Percentiles rank a stretch among this genome's conserved stretches.
Evolutionary conservation across 441 rosid genomes (phyloP).

Genomic region (Brassica hybrid): DNA sequence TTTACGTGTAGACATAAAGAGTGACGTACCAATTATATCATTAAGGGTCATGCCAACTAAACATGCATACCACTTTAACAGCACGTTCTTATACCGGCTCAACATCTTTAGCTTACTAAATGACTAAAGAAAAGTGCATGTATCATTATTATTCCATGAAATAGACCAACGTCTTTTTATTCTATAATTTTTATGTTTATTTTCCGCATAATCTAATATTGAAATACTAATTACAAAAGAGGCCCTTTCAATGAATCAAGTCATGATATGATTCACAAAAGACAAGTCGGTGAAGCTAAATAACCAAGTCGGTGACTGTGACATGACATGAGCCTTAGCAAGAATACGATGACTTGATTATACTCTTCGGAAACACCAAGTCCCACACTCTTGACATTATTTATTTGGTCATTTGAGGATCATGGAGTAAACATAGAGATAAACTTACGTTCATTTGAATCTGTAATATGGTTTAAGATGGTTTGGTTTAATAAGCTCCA

Average conservation of each 20-base stretch:
- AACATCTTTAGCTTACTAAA: slow-evolving; percentile 8
- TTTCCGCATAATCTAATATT: neutral
- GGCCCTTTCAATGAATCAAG: neutral
- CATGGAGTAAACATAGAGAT: slow-evolving; percentile 1
- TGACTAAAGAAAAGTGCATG: slow-evolving; percentile 9
- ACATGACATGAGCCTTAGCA: too few species aligned
- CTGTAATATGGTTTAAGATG: slow-evolving; percentile 3
- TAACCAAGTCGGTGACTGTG: slow-evolving; percentile 37
- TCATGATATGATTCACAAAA: slow-evolving; percentile 12
- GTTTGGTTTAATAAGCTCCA: neutral
- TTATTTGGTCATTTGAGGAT: slow-evolving; percentile 11
- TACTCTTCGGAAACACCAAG: neutral
- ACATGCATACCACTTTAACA: slow-evolving; percentile 32
- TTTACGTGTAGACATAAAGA: slow-evolving; percentile 25
- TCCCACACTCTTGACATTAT: slow-evolving; percentile 4
- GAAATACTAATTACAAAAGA: neutral
- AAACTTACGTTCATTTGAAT: neutral
- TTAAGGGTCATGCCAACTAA: neutral
- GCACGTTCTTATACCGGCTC: slow-evolving; percentile 36
- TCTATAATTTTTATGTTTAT: slow-evolving; percentile 26
- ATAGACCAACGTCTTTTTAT: slow-evolving; percentile 5
- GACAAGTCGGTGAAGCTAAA: slow-evolving; percentile 35
- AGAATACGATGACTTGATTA: too few species aligned
- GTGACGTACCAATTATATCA: slow-evolving; percentile 9
- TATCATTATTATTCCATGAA: slow-evolving; percentile 12